A percentile compares a stretch with the other conserved stretches of the same genome.
phyloP scores from a whole-genome alignment of 352 stramenopile species.

The Pythium apleroticum region DNA sequence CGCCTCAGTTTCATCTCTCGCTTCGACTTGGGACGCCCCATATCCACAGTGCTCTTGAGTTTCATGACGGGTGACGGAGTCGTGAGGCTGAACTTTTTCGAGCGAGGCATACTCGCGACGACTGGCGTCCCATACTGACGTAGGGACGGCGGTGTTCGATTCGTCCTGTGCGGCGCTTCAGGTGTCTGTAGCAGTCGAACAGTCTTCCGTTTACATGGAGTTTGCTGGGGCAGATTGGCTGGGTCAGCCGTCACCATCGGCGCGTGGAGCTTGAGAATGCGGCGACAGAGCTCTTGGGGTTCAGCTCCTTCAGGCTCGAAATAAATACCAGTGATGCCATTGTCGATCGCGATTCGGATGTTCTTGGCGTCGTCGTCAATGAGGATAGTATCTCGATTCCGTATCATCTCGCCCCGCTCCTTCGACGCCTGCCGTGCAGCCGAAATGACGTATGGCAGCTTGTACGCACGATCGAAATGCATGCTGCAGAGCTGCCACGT shows the following conservation, averaged over 20 bases:
- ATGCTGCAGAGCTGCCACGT: slow-evolving; percentile 51
- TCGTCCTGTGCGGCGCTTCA: slow-evolving; percentile 6
- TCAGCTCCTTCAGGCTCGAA: slow-evolving; percentile 56
- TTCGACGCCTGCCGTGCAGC: slow-evolving; percentile 46
- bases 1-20: slow-evolving; percentile 45
- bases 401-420: slow-evolving; percentile 30
- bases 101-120: slow-evolving; percentile 17
- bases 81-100: slow-evolving; percentile 60
- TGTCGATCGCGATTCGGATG: slow-evolving; percentile 70
- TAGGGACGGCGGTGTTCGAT: slow-evolving; percentile 14
- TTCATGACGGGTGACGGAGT: slow-evolving; percentile 83
- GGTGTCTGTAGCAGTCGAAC: slow-evolving; percentile 23
- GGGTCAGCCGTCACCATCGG: not conserved
- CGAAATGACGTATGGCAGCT: slow-evolving; percentile 77
- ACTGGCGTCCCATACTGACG: slow-evolving; percentile 23
- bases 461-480: slow-evolving; percentile 66
- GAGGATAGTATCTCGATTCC: slow-evolving; percentile 70
- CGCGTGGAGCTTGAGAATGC: slow-evolving; percentile 38
- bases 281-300: slow-evolving; percentile 42
- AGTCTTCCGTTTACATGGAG: slow-evolving; percentile 26
- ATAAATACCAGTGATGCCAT: slow-evolving; percentile 67
- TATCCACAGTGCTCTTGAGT: slow-evolving; percentile 73
- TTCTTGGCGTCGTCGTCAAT: slow-evolving; percentile 82
- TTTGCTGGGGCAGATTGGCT: slow-evolving; percentile 13
- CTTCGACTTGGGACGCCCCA: slow-evolving; percentile 72